Conservation (phyloP, 768 basidiomycete species). For the Psilocybe tampanensis region DNA sequence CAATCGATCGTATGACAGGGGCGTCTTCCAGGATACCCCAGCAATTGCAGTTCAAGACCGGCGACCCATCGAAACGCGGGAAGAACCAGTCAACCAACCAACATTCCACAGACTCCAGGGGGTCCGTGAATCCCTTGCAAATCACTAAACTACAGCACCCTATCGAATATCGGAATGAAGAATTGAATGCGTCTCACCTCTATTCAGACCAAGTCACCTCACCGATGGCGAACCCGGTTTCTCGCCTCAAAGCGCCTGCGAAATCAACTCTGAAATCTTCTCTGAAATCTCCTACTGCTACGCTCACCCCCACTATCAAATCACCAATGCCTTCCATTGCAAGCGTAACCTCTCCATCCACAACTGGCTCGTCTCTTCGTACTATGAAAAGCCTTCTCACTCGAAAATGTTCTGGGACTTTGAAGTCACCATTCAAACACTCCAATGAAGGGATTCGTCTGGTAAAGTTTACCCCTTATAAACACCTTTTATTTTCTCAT, state of each 20-base stretch:
- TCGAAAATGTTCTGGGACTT: conserved; percentile 27
- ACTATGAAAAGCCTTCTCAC: conserved; percentile 34
- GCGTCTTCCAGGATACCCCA: conserved; percentile 38
- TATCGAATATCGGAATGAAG: neutral
- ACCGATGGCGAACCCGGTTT: conserved; percentile 24
- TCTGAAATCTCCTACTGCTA: conserved; percentile 37
- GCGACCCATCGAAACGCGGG: neutral
- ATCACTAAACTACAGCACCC: neutral
- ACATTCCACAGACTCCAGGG: neutral
- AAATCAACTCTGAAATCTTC: conserved; percentile 41
- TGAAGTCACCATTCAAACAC: conserved; percentile 20
- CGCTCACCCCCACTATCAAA: conserved; percentile 13
- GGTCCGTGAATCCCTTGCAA: too few species aligned
- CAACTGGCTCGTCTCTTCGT: conserved; percentile 25
- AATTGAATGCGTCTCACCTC: conserved; percentile 9
- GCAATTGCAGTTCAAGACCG: neutral
- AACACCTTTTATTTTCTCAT: neutral
- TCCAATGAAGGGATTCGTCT: conserved; percentile 20
- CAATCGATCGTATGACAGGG: conserved; percentile 74
- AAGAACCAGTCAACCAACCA: neutral
- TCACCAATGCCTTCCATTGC: conserved; percentile 7
- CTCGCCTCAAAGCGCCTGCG: conserved; percentile 32
- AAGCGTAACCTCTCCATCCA: conserved; percentile 8
- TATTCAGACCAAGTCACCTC: conserved; percentile 14
- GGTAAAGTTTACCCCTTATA: conserved; percentile 12